Base-by-base conservation (phyloP, 768 basidiomycete genomes). In the Naganishia vaughanmartiniae region DNA sequence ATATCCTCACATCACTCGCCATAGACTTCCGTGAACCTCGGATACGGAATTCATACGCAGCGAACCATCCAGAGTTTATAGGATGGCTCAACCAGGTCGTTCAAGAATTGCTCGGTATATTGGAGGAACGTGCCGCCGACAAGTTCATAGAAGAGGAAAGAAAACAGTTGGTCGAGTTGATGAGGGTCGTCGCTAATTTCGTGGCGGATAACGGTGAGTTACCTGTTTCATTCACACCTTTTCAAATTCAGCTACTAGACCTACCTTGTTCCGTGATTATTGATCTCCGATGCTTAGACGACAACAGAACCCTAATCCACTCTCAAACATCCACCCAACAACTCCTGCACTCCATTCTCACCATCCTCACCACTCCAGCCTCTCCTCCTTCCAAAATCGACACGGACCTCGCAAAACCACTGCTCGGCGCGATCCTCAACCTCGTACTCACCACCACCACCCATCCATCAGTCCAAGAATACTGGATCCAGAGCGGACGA, bases 151-250 rank as follows among this genome's bases (percentile, higher is more conserved):
- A 58, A 3, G 57, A 24, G 10, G 57, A 19, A 6, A n/a, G 12
- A 26, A 2, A 30, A 26, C 24, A 63, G 28, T 42, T 24, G 39
- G 39, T 63, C 2, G 39, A 42, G 39, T 2, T 42, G 9, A 24
- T 42, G 21, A 63, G 42, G 39, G 24, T 45, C 1, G 26, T 63
- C 0, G 60, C 60, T 26, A 63, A 63, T 45, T 45, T 63, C 11
- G 60, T 63, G 10, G 60, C 60, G 10, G 60, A 63, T 17, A 30
- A 63, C 30, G 60, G 60, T 63, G 39, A 42, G 60, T n/a, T 42
- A 9, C n/a, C n/a, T n/a, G n/a, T n/a, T n/a, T n/a, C n/a, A n/a
- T n/a, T n/a, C n/a, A n/a, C n/a, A n/a, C n/a, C n/a, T n/a, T n/a
- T n/a, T n/a, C n/a, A n/a, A n/a, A n/a, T n/a, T n/a, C n/a, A n/a